Conservation (phyloP, 371 early-diverging fungal genomes). For the Actinomucor elegans region DNA sequence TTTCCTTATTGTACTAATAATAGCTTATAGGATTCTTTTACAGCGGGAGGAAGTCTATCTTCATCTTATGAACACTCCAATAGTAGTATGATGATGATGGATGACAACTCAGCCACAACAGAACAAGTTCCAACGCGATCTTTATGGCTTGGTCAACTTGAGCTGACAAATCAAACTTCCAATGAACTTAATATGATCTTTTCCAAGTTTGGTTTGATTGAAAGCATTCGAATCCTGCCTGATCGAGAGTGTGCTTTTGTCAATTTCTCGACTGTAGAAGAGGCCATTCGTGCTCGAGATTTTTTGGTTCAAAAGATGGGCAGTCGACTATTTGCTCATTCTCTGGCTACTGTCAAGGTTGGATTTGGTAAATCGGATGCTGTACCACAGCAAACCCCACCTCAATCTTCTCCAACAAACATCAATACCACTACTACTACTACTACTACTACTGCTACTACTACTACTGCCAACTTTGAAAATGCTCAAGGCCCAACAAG, state of each 20-base stretch:
- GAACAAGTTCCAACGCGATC: conserved; percentile 39
- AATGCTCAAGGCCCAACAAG: conserved; percentile 33
- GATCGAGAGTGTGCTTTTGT: conserved; percentile 61
- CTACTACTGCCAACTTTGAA: neutral
- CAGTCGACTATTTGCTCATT: conserved; percentile 53
- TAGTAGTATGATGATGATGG: neutral
- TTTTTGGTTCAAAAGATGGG: conserved; percentile 69
- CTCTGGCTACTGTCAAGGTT: conserved; percentile 67
- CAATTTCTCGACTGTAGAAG: conserved; percentile 44
- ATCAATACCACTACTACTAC: neutral
- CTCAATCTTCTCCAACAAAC: neutral
- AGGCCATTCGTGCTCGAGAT: conserved; percentile 78
- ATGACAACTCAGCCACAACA: neutral
- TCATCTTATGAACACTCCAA: conserved; percentile 3
- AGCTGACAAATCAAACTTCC: conserved; percentile 63
- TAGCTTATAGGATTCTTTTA: conserved; percentile 7
- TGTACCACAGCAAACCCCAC: conserved; percentile 15
- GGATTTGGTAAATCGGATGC: conserved; percentile 90
- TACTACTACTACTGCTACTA: neutral
- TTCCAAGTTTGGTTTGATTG: conserved; percentile 87
- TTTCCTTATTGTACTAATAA: neutral
- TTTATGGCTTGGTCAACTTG: conserved; percentile 94
- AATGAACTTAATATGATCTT: conserved; percentile 81
- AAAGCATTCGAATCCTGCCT: conserved; percentile 86
- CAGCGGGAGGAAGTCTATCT: conserved; percentile 1